These are phyloP conservation scores for Starmerella etchellsii DNA, from an alignment of 805 yeast species.

Conservation along the genomic window DNA sequence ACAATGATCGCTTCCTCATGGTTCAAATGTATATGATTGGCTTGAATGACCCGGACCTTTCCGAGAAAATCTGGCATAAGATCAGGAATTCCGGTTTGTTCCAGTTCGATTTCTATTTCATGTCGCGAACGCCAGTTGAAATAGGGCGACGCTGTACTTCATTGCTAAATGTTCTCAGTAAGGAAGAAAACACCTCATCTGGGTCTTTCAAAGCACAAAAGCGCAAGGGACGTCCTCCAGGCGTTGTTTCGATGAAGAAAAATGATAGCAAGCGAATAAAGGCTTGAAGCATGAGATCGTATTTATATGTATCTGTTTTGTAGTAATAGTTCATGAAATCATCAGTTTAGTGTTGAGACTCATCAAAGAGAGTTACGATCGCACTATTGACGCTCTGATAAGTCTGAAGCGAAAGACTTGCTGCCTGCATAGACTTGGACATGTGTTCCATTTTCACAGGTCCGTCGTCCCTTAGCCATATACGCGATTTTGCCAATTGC, in stretches of 20 bases:
- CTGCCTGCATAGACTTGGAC: slow-evolving; percentile 29
- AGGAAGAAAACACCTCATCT: slow-evolving; percentile 42
- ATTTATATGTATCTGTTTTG: no score
- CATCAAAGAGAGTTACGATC: slow-evolving; percentile 9
- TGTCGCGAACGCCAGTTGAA: slow-evolving; percentile 65
- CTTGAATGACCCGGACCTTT: slow-evolving; percentile 59
- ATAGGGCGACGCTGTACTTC: slow-evolving; percentile 73
- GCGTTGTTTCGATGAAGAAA: neutral
- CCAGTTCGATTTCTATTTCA: slow-evolving; percentile 76
- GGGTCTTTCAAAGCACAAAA: slow-evolving; percentile 21
- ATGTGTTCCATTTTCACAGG: slow-evolving; percentile 23
- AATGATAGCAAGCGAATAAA: neutral
- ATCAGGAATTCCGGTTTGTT: slow-evolving; percentile 62
- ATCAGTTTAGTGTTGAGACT: no score
- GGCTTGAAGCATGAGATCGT: no score
- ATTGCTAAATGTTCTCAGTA: slow-evolving; percentile 56
- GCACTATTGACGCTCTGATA: slow-evolving; percentile 24
- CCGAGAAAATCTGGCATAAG: slow-evolving; percentile 60
- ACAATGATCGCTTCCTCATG: slow-evolving; percentile 77
- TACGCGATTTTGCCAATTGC: slow-evolving; percentile 25
- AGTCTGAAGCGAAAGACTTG: slow-evolving; percentile 27
- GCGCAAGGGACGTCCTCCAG: slow-evolving; percentile 19
- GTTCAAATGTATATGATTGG: slow-evolving; percentile 70
- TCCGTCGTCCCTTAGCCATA: slow-evolving; percentile 28
- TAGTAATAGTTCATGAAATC: no score